Evolutionary conservation across 805 yeast genomes (phyloP), one percentile per base, ranked within the genome.

Genomic region (Candida berthetii): DNA sequence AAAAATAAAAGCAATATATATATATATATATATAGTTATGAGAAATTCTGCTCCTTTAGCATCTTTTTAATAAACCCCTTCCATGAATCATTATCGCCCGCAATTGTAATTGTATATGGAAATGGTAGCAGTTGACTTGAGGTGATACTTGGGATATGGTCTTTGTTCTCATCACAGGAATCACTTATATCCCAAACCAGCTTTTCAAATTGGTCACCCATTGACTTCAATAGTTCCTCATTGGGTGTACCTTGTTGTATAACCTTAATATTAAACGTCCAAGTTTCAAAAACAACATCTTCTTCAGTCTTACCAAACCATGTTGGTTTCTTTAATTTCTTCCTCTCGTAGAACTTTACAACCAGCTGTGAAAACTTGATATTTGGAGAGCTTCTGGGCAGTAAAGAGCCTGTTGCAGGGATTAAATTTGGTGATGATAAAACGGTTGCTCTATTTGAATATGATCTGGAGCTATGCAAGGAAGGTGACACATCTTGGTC

Each of bases 131-230:
- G 62, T 3, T 82, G 88, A 14, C 79, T 64, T 1, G 85, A 73
- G 15, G 82, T 75, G 19, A 85, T 82, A 1, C 86, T 84, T 3
- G 95, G 95, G 2, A 86, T 78, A 49, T 82, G 89, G 37, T 69
- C 74, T 51, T 77, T 81, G 52, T 80, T 69, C 7, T 55, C 51
- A 50, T 82, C 84, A 14, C 69, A 77, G n/a, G 64, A 58, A 14
- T 73, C 70, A 29, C 77, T 61, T n/a, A 83, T 72, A 41, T 65
- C 59, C 39, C 66, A 47, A 36, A 85, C 44, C 13, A 64, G 60
- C 7, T 54, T 50, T 32, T 61, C 64, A 38, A 76, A 77, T 54
- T 55, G 70, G 38, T 50, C 60, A 50, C 58, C 65, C 44, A 57
- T 53, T 44, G 52, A 47, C 40, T 47, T 49, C 16, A 42, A 32